Base-by-base conservation (phyloP, 2,329 filamentous ascomycete genomes). In the Diplodia scrobiculata region DNA sequence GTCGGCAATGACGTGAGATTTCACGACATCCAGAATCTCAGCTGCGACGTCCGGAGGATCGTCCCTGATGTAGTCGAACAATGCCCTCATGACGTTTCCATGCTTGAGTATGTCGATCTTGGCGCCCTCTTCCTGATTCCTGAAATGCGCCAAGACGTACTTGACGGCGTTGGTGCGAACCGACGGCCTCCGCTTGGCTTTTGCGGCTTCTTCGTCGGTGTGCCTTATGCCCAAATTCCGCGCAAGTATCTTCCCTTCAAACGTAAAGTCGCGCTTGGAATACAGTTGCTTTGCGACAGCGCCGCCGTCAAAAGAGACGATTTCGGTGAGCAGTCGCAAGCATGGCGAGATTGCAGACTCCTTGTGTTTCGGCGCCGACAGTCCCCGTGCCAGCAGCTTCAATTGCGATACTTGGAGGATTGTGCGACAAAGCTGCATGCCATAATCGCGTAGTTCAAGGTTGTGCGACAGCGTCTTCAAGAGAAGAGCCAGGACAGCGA, bases 331-430 rank as follows among this genome's bases (percentile, higher is more conserved):
- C 62, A 99, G 80, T 66, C 94, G 88, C 67, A 99, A 80, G 27
- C 91, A 93, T 0, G 95, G 94, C 2, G 92, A 95, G 68, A 97
- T 93, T 67, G 98, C 82, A 76, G 91, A 92, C 47, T 92, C 92
- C 74, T 96, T 97, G 55, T 87, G 84, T 76, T 92, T 93, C 27
- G 91, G 89, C 0, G 91, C 87, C 3, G 91, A 89, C 19, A 98
- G 79, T 67, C 91, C 92, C 67, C 89, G 88, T 36, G 91, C 88
- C 27, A 98, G 80, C 2, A 96, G 84, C 71, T 93, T 91, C 69
- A 93, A 83, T 70, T 97, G 91, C 29, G 89, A 86, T 69, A 90
- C 90, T 72, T 92, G 90, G 32, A 99, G 80, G 50, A 98, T 80
- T 17, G 91, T 91, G 70, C 91, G 90, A 75, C 91, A 92, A 55